A percentile compares a stretch with the other conserved stretches of the same genome.
phyloP scores from a whole-genome alignment of 495 filamentous ascomycete genomes.

The Lophium mytilinum region DNA sequence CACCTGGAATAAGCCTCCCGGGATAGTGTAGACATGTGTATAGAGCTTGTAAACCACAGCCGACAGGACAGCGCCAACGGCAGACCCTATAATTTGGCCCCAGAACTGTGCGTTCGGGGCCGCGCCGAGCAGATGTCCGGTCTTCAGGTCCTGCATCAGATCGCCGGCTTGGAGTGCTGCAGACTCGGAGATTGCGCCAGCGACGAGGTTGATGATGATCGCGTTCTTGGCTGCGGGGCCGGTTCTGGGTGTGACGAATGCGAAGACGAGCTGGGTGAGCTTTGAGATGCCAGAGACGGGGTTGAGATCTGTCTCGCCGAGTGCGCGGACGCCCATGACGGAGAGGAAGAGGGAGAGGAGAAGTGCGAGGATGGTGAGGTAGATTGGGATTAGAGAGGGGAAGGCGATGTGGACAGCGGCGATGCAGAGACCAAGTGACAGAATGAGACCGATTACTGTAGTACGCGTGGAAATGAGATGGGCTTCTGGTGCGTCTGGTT shows the following conservation, averaged over 20 bases:
- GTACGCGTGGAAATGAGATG: constrained; percentile 69
- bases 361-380: constrained; percentile 72
- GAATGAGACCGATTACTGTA: constrained; percentile 62
- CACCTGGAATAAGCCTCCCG: constrained; percentile 82
- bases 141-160: constrained; percentile 97
- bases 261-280: constrained; percentile 90
- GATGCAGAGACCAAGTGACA: constrained; percentile 74
- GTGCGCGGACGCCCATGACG: constrained; percentile 89
- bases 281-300: constrained; percentile 96
- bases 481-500: constrained; percentile 66
- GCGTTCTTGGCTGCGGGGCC: constrained; percentile 60
- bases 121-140: constrained; percentile 85
- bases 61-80: constrained; percentile 79
- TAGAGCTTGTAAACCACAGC: constrained; percentile 89
- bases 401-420: constrained; percentile 73
- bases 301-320: constrained; percentile 95
- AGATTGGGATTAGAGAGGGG: constrained; percentile 52
- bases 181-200: constrained; percentile 80
- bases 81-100: constrained; percentile 85
- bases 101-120: constrained; percentile 93
- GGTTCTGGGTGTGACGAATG: constrained; percentile 62
- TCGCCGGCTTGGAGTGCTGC: constrained; percentile 94
- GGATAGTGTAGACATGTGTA: constrained; percentile 78
- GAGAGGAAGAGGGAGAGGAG: constrained; percentile 80
- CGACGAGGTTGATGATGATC: constrained; percentile 85